Evolutionary conservation across 805 yeast species (phyloP), one percentile per base, ranked within the genome.

Genomic region (Huiozyma sinensis): DNA sequence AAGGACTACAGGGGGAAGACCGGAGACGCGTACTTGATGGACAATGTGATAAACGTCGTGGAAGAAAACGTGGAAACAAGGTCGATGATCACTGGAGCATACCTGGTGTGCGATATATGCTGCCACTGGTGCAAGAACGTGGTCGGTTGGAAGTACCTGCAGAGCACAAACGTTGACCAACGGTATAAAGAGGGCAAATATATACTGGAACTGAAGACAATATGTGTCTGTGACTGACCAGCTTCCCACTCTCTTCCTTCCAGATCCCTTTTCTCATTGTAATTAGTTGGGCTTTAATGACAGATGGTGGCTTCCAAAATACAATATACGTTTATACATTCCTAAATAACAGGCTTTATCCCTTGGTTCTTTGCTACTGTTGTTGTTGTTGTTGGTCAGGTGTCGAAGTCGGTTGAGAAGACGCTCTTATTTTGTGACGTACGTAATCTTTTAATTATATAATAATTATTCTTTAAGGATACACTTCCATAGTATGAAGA

Each of bases 121-220:
- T 81, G 87, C 53, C 73, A 70, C 38, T 75, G 72, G 52, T 81
- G 87, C 55, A 63, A 64, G 41, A 56, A 61, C 7, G 59, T 71
- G 42, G 63, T 81, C n/a, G 87, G 87, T 2, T 81, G 87, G 87
- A 73, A 71, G 49, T 81, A 81, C 53, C 55, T 78, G 38, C 66
- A 65, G 50, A 71, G 81, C 35, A 68, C 66, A 32, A 57, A 63
- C 31, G 52, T 51, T 27, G 58, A 65, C 12, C 81, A 78, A 61
- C 64, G 66, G 47, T 79, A 74, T 56, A 81, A 81, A 55, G 83
- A 77, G 51, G 81, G 82, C 7, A 70, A 73, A 49, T 79, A 61
- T 50, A 77, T 81, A 36, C 64, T 80, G 48, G 83, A 78, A 44
- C 48, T 60, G 36, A 50, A 56, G 38, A 57, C 55, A 6, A 53